These are phyloP conservation scores for Trichoderma guizhouense DNA, from an alignment of 2,329 filamentous ascomycete genomes.

Conservation along the genomic window DNA sequence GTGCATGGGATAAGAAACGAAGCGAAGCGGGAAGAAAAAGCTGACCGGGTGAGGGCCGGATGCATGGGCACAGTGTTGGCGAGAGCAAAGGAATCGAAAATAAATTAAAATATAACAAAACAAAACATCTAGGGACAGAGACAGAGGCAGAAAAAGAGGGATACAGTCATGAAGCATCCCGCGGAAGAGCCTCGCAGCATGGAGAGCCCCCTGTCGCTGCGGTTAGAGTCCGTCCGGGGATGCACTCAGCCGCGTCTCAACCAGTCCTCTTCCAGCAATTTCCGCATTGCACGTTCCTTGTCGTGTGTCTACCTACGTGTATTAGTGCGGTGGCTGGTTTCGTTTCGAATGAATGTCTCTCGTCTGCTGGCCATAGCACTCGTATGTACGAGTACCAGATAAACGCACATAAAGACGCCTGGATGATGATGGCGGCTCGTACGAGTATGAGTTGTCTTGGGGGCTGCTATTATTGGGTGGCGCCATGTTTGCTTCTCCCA, in stretches of 20 bases:
- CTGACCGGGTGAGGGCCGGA: background rate
- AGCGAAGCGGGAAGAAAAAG: background rate
- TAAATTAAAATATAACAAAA: background rate
- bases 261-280: background rate
- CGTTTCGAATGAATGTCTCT: background rate
- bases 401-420: background rate
- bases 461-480: background rate
- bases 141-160: background rate
- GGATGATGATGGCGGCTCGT: background rate
- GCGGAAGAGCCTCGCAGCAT: background rate
- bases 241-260: conserved; percentile 5
- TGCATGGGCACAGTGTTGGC: background rate
- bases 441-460: background rate
- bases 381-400: background rate
- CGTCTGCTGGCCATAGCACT: background rate
- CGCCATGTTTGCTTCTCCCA: conserved; percentile 8
- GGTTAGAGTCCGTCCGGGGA: background rate
- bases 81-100: background rate
- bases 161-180: background rate
- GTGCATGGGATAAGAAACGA: background rate
- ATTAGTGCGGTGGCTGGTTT: background rate
- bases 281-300: background rate
- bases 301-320: background rate
- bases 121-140: background rate
- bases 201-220: background rate